Evolutionary conservation across 306 rosid species (phyloP).

Genomic region (Abrus pulchellus): DNA sequence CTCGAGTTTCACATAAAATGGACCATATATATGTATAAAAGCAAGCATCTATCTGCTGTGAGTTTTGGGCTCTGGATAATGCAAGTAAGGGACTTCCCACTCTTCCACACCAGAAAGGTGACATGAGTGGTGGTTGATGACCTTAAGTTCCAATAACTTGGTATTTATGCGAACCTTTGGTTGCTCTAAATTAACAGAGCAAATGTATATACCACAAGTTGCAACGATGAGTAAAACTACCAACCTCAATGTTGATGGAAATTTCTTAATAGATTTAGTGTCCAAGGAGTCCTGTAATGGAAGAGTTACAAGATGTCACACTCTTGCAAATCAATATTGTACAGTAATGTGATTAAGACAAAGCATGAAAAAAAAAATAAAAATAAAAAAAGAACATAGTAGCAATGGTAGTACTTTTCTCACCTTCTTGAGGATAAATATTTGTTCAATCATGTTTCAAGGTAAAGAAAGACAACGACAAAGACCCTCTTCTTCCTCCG

Average conservation of each 20-base stretch:
- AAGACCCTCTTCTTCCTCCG: slow-evolving; percentile 24
- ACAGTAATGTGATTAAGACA: neutral
- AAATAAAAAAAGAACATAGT: neutral
- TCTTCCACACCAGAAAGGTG: slow-evolving; percentile 41
- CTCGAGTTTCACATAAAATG: too few species aligned
- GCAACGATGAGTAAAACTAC: slow-evolving; percentile 50
- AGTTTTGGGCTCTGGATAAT: slow-evolving; percentile 71
- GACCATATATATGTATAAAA: neutral
- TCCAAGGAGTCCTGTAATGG: slow-evolving; percentile 60
- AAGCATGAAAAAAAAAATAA: neutral
- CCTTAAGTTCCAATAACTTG: slow-evolving; percentile 46
- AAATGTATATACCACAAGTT: slow-evolving; percentile 62
- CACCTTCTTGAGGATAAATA: slow-evolving; percentile 45
- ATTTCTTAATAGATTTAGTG: slow-evolving; percentile 57
- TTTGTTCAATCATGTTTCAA: slow-evolving; percentile 41
- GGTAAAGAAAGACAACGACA: slow-evolving; percentile 29
- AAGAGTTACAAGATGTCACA: slow-evolving; percentile 18
- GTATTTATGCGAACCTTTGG: slow-evolving; percentile 34
- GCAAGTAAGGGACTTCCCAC: slow-evolving; percentile 63
- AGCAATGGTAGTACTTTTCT: neutral
- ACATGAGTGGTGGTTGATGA: slow-evolving; percentile 52
- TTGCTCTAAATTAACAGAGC: slow-evolving; percentile 56
- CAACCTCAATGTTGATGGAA: slow-evolving; percentile 63
- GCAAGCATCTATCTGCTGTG: slow-evolving; percentile 52
- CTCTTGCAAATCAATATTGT: neutral